Evolutionary conservation across 129 eudicot genomes (phyloP), one percentile per base, ranked within the genome.

Genomic region (Apium graveolens): DNA sequence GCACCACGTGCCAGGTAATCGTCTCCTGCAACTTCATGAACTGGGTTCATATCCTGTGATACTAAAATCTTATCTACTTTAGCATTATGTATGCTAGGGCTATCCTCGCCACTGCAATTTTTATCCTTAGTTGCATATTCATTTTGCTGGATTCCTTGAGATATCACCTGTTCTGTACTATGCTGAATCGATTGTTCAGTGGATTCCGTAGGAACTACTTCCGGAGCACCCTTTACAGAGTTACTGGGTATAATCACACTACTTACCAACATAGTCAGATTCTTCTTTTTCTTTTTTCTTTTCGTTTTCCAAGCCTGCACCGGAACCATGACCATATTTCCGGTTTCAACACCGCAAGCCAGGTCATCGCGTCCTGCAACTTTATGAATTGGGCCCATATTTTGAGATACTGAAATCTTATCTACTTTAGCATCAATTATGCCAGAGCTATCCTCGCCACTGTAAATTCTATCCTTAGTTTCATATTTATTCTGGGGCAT

Each of bases 191-290:
- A 31, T 63, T 24, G 11, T 11, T 63, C 44, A 7, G 0, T 41
- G 11, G 44, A 41, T 7, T 41, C 44, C 44, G 44, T n/a, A n/a
- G n/a, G 44, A 41, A 41, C 44, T 41, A 41, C 44, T 41, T 43
- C 45, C 21, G 73, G 20, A 32, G 45, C 83, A 44, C 65, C 26
- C 39, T 21, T 44, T 74, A 80, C n/a, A 65, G 13, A 35, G 16
- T 44, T 69, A 35, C n/a, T 69, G 29, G 71, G 37, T 20, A 65
- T 14, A 65, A 27, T 31, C 35, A 14, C 18, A 12, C 38, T 65
- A 31, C 71, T 11, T 65, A 31, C 71, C 38, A 65, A 31, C 5
- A 3, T 14, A 29, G 13, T 65, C 5, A 11, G 38, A 65, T 31
- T 31, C 71, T 3, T 31, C 14, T 31, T 65, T 65, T 31, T 65